Conservation (phyloP, 2,329 filamentous ascomycete species). For the Calonectria pseudoturangicola region DNA sequence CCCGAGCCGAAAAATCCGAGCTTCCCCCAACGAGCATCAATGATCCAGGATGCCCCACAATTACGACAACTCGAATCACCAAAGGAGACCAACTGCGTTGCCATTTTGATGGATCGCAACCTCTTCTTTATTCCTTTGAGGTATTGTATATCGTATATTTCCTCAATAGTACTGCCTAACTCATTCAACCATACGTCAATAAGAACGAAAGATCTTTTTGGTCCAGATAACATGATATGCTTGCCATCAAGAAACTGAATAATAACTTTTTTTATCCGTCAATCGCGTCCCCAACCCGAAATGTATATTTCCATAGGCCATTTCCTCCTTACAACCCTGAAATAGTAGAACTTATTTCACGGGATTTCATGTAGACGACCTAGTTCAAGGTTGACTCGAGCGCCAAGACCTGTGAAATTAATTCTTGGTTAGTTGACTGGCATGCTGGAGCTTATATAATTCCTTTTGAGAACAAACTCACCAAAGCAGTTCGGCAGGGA, state of each 20-base stretch:
- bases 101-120: neutral
- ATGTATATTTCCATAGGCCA: neutral
- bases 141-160: neutral
- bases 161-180: neutral
- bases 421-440: slow-evolving; percentile 33
- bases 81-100: no score
- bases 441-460: neutral
- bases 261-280: slow-evolving; percentile 9
- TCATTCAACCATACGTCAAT: neutral
- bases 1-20: slow-evolving; percentile 53
- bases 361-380: neutral
- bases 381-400: slow-evolving; percentile 59
- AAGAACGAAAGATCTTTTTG: slow-evolving; percentile 28
- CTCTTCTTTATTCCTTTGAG: neutral
- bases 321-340: no score
- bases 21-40: slow-evolving; percentile 8
- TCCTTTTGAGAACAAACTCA: slow-evolving; percentile 65
- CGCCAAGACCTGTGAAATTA: slow-evolving; percentile 69
- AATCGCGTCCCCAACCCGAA: neutral
- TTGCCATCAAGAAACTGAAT: slow-evolving; percentile 20
- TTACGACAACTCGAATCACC: neutral
- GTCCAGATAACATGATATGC: slow-evolving; percentile 20
- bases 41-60: neutral
- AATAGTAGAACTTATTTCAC: neutral
- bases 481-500: slow-evolving; percentile 87